phyloP scores from a whole-genome alignment of 2,329 filamentous ascomycete genomes.

The Colletotrichum sp. region DNA sequence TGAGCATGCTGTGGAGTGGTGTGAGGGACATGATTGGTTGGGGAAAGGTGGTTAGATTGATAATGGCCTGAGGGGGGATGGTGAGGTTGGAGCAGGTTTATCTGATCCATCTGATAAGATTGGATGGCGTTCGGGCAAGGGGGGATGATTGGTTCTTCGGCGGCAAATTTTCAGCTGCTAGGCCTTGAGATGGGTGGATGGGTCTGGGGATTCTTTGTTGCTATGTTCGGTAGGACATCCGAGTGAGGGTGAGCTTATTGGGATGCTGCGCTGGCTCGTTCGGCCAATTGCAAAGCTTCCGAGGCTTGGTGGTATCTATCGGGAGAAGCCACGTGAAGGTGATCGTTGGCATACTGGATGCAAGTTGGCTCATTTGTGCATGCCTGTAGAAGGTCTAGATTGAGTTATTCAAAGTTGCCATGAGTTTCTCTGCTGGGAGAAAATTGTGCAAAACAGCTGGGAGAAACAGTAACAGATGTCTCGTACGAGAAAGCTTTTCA shows the following conservation, averaged over 20 bases:
- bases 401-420: not conserved
- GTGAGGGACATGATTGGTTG: not conserved
- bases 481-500: not conserved
- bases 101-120: slow-evolving; percentile 20
- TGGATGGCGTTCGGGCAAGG: not conserved
- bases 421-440: fast-evolving
- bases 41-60: not conserved
- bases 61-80: not conserved
- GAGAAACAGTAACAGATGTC: not conserved
- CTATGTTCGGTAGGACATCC: not conserved
- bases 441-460: not conserved
- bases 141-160: not conserved
- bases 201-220: not conserved
- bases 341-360: not conserved
- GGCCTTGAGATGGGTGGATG: not conserved
- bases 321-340: not conserved
- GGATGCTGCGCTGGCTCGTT: not conserved
- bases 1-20: not conserved
- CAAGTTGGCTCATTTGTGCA: not conserved
- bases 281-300: not conserved
- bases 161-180: slow-evolving; percentile 1
- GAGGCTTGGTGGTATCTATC: not conserved
- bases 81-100: not conserved
- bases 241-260: not conserved
- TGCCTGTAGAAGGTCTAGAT: not conserved